Conservation (phyloP, 148 eudicot species). For the Mesembryanthemum crystallinum region DNA sequence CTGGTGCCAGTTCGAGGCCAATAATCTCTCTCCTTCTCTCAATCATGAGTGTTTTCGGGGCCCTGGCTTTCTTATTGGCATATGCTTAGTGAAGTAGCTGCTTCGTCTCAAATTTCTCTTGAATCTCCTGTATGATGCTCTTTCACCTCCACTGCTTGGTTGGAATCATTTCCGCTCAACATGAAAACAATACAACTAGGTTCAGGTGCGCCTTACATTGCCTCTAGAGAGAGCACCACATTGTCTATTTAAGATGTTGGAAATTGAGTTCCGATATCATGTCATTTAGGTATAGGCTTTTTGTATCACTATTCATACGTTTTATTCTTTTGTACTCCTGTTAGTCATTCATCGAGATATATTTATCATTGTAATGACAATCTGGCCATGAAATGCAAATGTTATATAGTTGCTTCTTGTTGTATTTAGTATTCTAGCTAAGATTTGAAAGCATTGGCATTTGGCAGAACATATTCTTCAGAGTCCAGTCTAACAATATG, state of each 20-base stretch:
- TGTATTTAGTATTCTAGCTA: slow-evolving; percentile 10
- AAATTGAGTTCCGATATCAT: slow-evolving; percentile 15
- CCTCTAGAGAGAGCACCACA: slow-evolving; percentile 17
- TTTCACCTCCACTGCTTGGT: slow-evolving; percentile 1
- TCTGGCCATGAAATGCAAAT: slow-evolving; percentile 13
- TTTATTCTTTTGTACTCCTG: slow-evolving; percentile 23
- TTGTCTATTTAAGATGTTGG: slow-evolving; percentile 15
- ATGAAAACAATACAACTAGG: slow-evolving; percentile 9
- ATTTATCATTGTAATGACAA: slow-evolving; percentile 20
- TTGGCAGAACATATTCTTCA: background rate
- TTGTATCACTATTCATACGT: slow-evolving; percentile 18
- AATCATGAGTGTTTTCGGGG: slow-evolving; percentile 18
- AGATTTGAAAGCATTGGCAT: background rate
- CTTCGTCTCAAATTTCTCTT: slow-evolving; percentile 5
- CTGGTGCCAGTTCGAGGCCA: slow-evolving; percentile 39
- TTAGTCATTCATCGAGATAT: slow-evolving; percentile 10
- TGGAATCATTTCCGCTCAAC: slow-evolving; percentile 7
- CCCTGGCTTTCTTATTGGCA: slow-evolving; percentile 28
- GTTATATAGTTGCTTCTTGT: slow-evolving; percentile 9
- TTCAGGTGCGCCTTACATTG: slow-evolving; percentile 19
- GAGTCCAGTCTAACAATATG: background rate
- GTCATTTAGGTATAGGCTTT: slow-evolving; percentile 35
- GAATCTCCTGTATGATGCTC: slow-evolving; percentile 9
- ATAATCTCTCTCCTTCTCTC: slow-evolving; percentile 24
- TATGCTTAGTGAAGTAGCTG: slow-evolving; percentile 20